Percentiles rank a stretch among this genome's conserved stretches.
phyloP scores from a whole-genome alignment of 768 basidiomycete genomes.

The Pulveroboletus frians region DNA sequence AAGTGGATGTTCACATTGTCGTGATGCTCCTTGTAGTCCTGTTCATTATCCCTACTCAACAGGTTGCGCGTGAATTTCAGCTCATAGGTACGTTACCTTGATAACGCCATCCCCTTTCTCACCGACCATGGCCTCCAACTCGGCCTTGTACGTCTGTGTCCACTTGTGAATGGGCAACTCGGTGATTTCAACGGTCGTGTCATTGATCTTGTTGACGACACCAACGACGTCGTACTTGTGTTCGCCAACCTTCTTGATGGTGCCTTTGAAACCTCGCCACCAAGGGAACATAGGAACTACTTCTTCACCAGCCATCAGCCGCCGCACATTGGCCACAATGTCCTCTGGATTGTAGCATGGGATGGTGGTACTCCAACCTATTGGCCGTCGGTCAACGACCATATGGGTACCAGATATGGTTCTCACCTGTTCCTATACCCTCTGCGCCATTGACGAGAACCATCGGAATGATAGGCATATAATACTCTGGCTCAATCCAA shows the following conservation, averaged over 20 bases:
- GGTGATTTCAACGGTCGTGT: slow-evolving; percentile 89
- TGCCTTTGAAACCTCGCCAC: slow-evolving; percentile 95
- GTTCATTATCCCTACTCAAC: slow-evolving; percentile 3
- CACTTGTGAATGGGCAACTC: slow-evolving; percentile 94
- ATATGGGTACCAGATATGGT: neutral
- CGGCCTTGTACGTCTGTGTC: slow-evolving; percentile 91
- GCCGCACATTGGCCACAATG: slow-evolving; percentile 81
- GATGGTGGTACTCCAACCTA: slow-evolving; percentile 92
- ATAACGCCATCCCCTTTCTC: slow-evolving; percentile 78
- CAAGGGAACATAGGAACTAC: slow-evolving; percentile 86
- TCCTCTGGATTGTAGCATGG: slow-evolving; percentile 92
- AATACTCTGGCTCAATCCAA: slow-evolving; percentile 89
- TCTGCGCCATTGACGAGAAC: slow-evolving; percentile 92
- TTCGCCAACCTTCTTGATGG: slow-evolving; percentile 74
- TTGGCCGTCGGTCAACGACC: neutral
- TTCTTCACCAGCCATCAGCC: slow-evolving; percentile 83
- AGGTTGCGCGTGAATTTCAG: neutral
- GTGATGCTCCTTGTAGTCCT: slow-evolving; percentile 98
- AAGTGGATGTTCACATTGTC: slow-evolving; percentile 92
- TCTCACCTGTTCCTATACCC: slow-evolving; percentile 91
- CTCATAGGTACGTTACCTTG: slow-evolving; percentile 50
- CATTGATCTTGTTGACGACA: slow-evolving; percentile 66
- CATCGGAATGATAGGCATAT: slow-evolving; percentile 85
- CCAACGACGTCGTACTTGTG: slow-evolving; percentile 85
- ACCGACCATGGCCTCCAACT: slow-evolving; percentile 83